Evolutionary conservation across 306 rosid genomes (phyloP), one percentile per base, ranked within the genome.

Genomic region (Castanea sativa): DNA sequence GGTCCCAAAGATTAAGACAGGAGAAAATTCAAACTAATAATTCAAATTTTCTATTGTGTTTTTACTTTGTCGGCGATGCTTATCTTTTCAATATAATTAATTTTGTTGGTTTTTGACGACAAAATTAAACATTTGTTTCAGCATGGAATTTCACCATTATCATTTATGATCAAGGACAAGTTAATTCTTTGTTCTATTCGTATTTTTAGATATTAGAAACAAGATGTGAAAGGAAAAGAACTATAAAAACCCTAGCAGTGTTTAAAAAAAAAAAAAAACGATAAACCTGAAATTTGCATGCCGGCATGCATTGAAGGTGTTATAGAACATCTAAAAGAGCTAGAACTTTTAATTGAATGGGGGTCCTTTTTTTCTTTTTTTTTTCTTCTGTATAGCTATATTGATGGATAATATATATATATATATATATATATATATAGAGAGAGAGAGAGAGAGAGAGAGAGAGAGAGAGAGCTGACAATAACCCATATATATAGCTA

Each of bases 271-370:
- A 33, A 33, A 35, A 38, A 6, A 5, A 19, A 6, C 11, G 59
- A 69, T 73, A 69, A 65, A 10, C 7, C 43, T 55, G 29, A 70
- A 69, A 43, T 43, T 64, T 69, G 76, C 45, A 69, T 35, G 74
- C 38, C 55, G 69, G 55, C 58, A 53, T 69, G 81, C 41, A 18
- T 41, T 5, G 60, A 55, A 49, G 53, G 16, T 49, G 53, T 49
- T 12, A 12, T 10, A 10, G 16, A 13, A 49, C 14, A 49, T 49
- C 14, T 3, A 49, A 49, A 55, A 53, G 57, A 53, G 57, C n/a
- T 4, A 16, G 19, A 53, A 53, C n/a, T 18, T 13, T 53, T 18
- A 13, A n/a, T 55, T 55, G 18, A 18, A 16, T n/a, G 60, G 60
- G 60, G 23, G 18, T 55, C n/a, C 1, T 18, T 55, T 1, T 55